Evolutionary conservation across 306 rosid genomes (phyloP).

Genomic region (Citrullus amarus): DNA sequence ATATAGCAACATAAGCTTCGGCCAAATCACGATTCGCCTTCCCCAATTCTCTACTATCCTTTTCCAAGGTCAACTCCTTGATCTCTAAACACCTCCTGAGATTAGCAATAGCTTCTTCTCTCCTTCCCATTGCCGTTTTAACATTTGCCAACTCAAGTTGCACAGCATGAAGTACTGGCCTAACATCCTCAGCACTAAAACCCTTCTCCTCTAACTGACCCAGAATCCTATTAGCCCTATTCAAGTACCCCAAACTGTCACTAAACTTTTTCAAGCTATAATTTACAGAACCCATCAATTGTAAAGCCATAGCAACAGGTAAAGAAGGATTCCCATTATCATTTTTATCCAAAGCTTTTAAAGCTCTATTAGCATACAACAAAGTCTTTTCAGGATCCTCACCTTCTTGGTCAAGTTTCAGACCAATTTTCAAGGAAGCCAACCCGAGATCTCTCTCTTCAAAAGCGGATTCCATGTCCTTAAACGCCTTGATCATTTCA

Average conservation of each 20-base stretch:
- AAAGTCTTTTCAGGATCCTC: constrained; percentile 69
- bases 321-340: constrained; percentile 31
- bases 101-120: constrained; percentile 82
- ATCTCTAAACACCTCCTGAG: constrained; percentile 74
- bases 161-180: constrained; percentile 83
- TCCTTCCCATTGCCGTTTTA: constrained; percentile 81
- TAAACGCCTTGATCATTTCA: constrained; percentile 54
- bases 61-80: constrained; percentile 63
- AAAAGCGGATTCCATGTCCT: constrained; percentile 52
- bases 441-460: constrained; percentile 61
- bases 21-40: constrained; percentile 66
- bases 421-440: constrained; percentile 75
- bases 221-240: constrained; percentile 61
- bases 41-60: constrained; percentile 58
- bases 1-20: constrained; percentile 58
- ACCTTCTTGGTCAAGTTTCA: constrained; percentile 76
- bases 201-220: constrained; percentile 54
- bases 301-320: constrained; percentile 71
- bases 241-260: constrained; percentile 79
- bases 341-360: constrained; percentile 51
- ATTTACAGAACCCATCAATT: constrained; percentile 64
- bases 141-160: constrained; percentile 73
- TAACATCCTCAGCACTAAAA: constrained; percentile 33
- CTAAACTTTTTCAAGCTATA: constrained; percentile 54
- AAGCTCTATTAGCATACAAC: constrained; percentile 54